A percentile compares a stretch with the other conserved stretches of the same genome.
Conservation (phyloP, 768 basidiomycete species). For the Trametes meyenii region DNA sequence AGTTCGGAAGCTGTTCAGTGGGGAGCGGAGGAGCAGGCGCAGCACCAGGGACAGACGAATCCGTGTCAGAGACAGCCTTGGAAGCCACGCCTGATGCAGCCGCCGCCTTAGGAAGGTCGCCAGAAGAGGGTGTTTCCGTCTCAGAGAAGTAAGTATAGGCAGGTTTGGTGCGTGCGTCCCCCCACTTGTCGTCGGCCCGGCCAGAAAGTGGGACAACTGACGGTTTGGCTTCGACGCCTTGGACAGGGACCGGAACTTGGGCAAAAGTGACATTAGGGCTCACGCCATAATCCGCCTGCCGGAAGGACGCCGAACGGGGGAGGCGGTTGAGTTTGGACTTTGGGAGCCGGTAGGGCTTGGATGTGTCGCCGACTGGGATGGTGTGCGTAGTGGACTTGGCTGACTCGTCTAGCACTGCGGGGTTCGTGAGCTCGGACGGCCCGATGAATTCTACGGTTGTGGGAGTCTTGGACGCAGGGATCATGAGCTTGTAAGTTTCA, state of each 20-base stretch:
- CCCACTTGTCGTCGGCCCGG: constrained; percentile 10
- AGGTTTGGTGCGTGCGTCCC: not conserved
- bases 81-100: not conserved
- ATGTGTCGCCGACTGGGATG: not conserved
- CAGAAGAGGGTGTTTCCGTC: not conserved
- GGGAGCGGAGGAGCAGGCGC: not conserved
- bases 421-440: constrained; percentile 23
- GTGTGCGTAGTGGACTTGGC: not conserved
- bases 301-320: constrained; percentile 13
- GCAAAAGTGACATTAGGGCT: constrained; percentile 14
- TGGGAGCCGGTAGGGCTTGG: constrained; percentile 2
- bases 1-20: not conserved
- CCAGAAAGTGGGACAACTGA: not conserved
- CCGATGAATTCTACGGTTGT: constrained; percentile 19
- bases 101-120: not conserved
- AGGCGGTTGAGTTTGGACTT: constrained; percentile 1
- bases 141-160: constrained; percentile 1
- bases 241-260: not conserved
- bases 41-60: not conserved
- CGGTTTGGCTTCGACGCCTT: constrained; percentile 9
- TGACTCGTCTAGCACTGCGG: not conserved
- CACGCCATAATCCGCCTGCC: constrained; percentile 23
- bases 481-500: constrained; percentile 6
- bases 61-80: not conserved
- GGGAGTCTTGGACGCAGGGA: constrained; percentile 6